Base-by-base conservation (phyloP, 345 rosid genomes). In the Carallia brachiata region DNA sequence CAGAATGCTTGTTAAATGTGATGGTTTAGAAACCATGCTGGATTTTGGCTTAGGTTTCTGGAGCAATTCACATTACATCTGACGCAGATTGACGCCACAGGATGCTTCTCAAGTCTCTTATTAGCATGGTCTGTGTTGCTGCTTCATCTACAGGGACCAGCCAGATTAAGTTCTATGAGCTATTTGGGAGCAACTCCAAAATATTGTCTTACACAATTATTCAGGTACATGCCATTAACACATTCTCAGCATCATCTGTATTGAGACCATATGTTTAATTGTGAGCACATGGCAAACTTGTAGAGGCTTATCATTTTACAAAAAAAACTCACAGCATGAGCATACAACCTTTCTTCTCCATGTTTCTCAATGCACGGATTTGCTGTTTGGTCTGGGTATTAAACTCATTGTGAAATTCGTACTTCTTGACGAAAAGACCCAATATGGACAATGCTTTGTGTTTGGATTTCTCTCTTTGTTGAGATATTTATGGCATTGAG, bases 401-500 rank as follows among this genome's bases (percentile, higher is more conserved):
- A 53, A 27, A 27, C 23, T 10, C 30, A 40, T 9, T 40, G 15
- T 9, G 15, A 40, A 40, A 40, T 40, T 40, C 48, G 9, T 40
- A 40, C 15, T 9, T 40, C 13, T 40, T 40, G 8, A 40, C 10
- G 48, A 40, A 40, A 40, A 40, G 48, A 40, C 48, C 37, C 27
- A 62, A 36, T 37, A 6, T 36, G 48, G 40, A 18, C 37, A 36
- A 36, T 4, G 16, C 36, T 27, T 15, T 27, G 17, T 48, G 5
- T 53, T 6, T 63, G 54, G 4, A 27, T 13, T 23, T 12, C 8
- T 1, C 8, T 5, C n/a, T 36, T n/a, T 40, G 48, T 2, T 40
- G n/a, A n/a, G 92, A 77, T 83, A 67, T 86, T 81, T 63, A 64
- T n/a, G 48, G 91, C 81, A 62, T 12, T 84, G 30, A 78, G 77